A percentile compares a stretch with the other conserved stretches of the same genome.
phyloP scores from a whole-genome alignment of 202 grass and related monocot genomes.

The Bolboschoenoplectus hybrid region DNA sequence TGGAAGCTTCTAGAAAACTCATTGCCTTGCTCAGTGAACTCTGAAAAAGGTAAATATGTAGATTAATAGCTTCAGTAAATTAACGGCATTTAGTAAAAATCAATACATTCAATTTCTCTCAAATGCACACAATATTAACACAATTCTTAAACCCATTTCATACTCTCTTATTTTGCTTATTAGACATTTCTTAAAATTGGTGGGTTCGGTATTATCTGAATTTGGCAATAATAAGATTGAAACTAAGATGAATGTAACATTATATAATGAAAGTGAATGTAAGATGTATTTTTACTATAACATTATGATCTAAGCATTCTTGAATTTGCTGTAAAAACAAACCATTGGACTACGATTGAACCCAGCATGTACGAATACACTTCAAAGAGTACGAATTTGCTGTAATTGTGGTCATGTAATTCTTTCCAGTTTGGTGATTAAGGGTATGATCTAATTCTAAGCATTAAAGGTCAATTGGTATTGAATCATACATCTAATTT shows the following conservation, averaged over 20 bases:
- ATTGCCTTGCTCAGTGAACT: not conserved
- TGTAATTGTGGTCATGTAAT: not conserved
- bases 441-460: not conserved
- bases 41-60: conserved; percentile 25
- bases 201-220: not conserved
- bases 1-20: conserved; percentile 36
- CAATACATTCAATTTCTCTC: not conserved
- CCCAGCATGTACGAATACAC: not conserved
- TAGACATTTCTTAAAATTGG: not conserved
- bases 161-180: not conserved
- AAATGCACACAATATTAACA: not conserved
- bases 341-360: not conserved
- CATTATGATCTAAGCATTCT: not conserved
- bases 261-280: not conserved
- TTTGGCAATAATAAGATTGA: not conserved
- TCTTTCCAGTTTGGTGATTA: not conserved
- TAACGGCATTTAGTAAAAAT: not conserved
- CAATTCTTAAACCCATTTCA: not conserved
- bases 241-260: not conserved
- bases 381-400: conserved; percentile 7
- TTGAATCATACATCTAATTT: not conserved
- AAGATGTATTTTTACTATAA: not conserved
- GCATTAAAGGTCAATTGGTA: not conserved
- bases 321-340: conserved; percentile 13
- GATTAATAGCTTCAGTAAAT: not conserved